These are phyloP conservation scores for Talaromyces sp. DNA, from an alignment of 2,329 filamentous ascomycete species.

Conservation along the genomic window DNA sequence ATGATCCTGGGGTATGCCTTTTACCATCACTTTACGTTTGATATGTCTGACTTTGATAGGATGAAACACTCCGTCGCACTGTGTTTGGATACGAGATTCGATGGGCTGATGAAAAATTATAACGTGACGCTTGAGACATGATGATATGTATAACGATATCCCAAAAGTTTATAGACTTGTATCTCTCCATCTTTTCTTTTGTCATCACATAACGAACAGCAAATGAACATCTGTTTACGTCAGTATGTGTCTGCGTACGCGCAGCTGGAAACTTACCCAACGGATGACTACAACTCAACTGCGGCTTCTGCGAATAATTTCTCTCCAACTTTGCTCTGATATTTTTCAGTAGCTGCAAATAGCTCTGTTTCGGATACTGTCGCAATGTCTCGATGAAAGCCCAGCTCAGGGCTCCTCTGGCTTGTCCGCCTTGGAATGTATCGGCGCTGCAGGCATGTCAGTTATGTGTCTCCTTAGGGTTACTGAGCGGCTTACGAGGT, in stretches of 20 bases:
- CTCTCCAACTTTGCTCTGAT: slow-evolving; percentile 82
- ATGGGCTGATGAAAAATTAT: slow-evolving; percentile 52
- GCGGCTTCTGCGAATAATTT: slow-evolving; percentile 92
- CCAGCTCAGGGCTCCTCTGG: slow-evolving; percentile 95
- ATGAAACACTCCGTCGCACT: slow-evolving; percentile 74
- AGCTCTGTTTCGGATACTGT: slow-evolving; percentile 90
- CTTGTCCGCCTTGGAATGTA: slow-evolving; percentile 80
- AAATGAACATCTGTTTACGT: slow-evolving; percentile 57
- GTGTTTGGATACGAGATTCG: slow-evolving; percentile 73
- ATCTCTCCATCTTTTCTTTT: background rate
- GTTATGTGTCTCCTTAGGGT: background rate
- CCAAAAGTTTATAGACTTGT: slow-evolving; percentile 8
- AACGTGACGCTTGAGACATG: slow-evolving; percentile 1
- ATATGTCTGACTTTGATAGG: slow-evolving; percentile 41
- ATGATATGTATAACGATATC: slow-evolving; percentile 9
- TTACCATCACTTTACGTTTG: background rate
- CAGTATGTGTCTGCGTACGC: slow-evolving; percentile 29
- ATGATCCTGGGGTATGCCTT: slow-evolving; percentile 68
- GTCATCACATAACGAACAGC: slow-evolving; percentile 62
- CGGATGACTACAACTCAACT: slow-evolving; percentile 93
- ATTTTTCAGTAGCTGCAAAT: slow-evolving; percentile 88
- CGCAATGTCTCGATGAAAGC: slow-evolving; percentile 87
- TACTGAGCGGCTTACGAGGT: slow-evolving; percentile 49
- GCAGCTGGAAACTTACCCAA: slow-evolving; percentile 61
- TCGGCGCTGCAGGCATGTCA: slow-evolving; percentile 64